Evolutionary conservation across 176 grass and related monocot genomes (phyloP), one percentile per base, ranked within the genome.

Genomic region (Tuctoria greenei): DNA sequence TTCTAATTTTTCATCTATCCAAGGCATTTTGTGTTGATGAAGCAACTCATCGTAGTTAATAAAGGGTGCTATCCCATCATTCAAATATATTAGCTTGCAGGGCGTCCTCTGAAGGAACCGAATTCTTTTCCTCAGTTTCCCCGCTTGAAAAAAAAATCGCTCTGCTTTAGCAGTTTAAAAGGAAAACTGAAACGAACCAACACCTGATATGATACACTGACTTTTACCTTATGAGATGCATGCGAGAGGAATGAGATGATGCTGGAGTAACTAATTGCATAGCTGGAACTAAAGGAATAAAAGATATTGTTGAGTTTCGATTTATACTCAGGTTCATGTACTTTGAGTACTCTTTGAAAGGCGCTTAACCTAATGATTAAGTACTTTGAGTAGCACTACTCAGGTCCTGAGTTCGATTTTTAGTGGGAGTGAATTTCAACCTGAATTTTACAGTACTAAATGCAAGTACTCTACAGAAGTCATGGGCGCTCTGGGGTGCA

Each of bases 1-100:
- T 70, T 44, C 66, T 60, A 61, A 38, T 45, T 46, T 46, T 60
- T 23, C 66, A 49, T 61, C 18, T 44, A 36, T 38, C 18, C 8
- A 31, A 31, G 17, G 54, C 66, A 71, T 61, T 55, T 61, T 21
- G 20, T 77, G 55, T 23, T 21, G 17, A 59, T 69, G 64, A 59
- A 67, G 77, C 51, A 69, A 69, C 51, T 21, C 17, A 72, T 54
- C 4, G 35, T 50, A 3, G 26, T 50, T 25, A 67, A 63, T 23
- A 11, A 21, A 37, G 17, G 14, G 28, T 78, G 46, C 13, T 7
- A 51, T 78, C 27, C 28, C 47, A 67, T 41, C 41, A 14, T 25
- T 47, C 49, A 18, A 3, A 42, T 59, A 24, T 23, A 58, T 57
- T 44, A 45, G 12, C 23, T 50, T 40, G 51, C 9, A 21, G 58